Evolutionary conservation across 2,329 filamentous ascomycete genomes (phyloP).

Genomic region (Diaporthe capsici): DNA sequence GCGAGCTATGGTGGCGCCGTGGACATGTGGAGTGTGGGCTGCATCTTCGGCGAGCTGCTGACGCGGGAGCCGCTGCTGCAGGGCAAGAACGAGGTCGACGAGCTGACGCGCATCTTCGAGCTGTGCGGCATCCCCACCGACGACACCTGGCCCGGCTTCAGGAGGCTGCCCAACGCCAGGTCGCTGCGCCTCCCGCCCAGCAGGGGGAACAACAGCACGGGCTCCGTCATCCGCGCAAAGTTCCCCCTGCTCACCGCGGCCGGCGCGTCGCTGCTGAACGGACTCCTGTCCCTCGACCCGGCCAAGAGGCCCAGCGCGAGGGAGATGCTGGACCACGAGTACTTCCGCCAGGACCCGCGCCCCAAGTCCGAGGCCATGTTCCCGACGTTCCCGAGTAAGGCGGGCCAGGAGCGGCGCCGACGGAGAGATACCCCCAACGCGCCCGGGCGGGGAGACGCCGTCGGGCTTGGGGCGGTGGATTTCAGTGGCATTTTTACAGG

Average conservation of each 20-base stretch:
- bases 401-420: constrained; percentile 87
- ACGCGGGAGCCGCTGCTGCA: constrained; percentile 86
- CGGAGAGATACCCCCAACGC: constrained; percentile 84
- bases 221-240: constrained; percentile 76
- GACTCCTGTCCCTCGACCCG: constrained; percentile 83
- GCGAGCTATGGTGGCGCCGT: constrained; percentile 81
- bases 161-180: constrained; percentile 87
- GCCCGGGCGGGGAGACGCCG: constrained; percentile 80
- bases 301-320: constrained; percentile 76
- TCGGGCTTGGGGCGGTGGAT: constrained; percentile 70
- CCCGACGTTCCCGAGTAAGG: constrained; percentile 96
- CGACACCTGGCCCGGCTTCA: constrained; percentile 87
- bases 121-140: constrained; percentile 90
- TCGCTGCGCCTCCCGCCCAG: constrained; percentile 77
- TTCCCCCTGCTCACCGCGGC: constrained; percentile 87
- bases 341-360: constrained; percentile 90
- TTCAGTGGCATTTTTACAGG: constrained; percentile 80
- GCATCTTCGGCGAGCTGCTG: constrained; percentile 94
- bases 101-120: constrained; percentile 89
- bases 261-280: constrained; percentile 77
- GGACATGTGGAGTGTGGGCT: constrained; percentile 97
- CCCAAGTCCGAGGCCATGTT: constrained; percentile 95
- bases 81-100: constrained; percentile 92
- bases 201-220: constrained; percentile 50
- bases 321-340: constrained; percentile 83